Conservation (phyloP, 2,329 filamentous ascomycete genomes). For the Penicillium thymicola region DNA sequence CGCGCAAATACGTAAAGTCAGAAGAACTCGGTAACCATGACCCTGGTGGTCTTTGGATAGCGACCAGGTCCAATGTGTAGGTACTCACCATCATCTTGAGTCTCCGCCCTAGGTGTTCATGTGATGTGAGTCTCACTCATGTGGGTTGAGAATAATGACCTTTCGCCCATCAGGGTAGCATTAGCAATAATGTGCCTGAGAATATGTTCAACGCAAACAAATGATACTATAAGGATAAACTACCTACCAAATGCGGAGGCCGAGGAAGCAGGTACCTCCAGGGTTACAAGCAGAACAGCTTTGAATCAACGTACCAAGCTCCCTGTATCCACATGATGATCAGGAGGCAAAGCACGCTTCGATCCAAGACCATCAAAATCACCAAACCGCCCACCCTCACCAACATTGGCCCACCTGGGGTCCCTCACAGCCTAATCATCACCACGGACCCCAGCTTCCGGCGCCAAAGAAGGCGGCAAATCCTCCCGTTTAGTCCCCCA, state of each 20-base stretch:
- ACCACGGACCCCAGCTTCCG: background rate
- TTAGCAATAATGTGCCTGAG: no score
- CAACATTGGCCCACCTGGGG: background rate
- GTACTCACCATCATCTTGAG: no score
- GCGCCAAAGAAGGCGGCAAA: slow-evolving; percentile 56
- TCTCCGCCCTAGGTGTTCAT: no score
- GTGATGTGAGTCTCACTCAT: no score
- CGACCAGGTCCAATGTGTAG: no score
- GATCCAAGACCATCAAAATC: background rate
- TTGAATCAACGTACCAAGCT: background rate
- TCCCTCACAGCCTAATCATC: background rate
- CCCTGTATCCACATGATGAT: background rate
- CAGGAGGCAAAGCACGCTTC: background rate
- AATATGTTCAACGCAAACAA: accelerated
- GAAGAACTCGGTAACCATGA: no score
- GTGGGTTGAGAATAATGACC: no score
- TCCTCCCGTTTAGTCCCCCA: slow-evolving; percentile 63
- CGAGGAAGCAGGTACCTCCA: background rate
- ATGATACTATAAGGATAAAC: background rate
- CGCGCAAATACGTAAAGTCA: no score
- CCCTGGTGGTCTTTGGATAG: no score
- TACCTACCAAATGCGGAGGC: background rate
- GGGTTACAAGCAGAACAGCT: background rate
- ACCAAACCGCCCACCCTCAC: background rate
- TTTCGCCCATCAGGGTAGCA: no score